phyloP scores from a whole-genome alignment of 2,329 filamentous ascomycete genomes.

The Claviceps quebecensis region DNA sequence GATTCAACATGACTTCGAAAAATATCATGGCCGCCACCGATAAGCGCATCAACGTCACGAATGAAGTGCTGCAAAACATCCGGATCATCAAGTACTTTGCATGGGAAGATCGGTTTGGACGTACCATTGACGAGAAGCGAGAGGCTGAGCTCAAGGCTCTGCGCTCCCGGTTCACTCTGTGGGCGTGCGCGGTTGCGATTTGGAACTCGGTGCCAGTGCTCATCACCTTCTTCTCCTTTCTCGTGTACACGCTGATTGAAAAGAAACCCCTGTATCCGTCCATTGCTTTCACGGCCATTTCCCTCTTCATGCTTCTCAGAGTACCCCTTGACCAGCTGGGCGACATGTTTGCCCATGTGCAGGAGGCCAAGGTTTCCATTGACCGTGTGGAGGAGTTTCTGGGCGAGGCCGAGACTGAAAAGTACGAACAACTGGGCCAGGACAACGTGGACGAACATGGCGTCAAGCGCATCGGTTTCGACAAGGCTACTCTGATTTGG shows the following conservation, averaged over 20 bases:
- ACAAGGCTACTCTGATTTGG: constrained; percentile 79
- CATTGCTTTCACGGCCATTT: constrained; percentile 88
- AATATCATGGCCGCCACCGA: constrained; percentile 86
- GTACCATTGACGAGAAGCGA: constrained; percentile 80
- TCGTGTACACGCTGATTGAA: constrained; percentile 84
- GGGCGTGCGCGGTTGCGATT: constrained; percentile 80
- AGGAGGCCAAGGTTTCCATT: constrained; percentile 92
- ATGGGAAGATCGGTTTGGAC: constrained; percentile 86
- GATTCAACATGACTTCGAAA: constrained; percentile 78
- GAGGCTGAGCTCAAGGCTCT: constrained; percentile 63
- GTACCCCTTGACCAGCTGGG: constrained; percentile 91
- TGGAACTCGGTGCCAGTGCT: constrained; percentile 94
- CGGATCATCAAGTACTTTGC: constrained; percentile 99
- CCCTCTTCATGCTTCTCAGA: constrained; percentile 84
- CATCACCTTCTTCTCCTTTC: constrained; percentile 93
- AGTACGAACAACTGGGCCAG: constrained; percentile 70
- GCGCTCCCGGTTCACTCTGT: constrained; percentile 73
- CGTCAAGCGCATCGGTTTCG: constrained; percentile 68
- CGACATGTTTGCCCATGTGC: constrained; percentile 97
- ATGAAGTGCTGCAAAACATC: constrained; percentile 94
- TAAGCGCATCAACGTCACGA: constrained; percentile 89
- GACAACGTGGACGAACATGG: constrained; percentile 56
- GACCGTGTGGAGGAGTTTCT: constrained; percentile 94
- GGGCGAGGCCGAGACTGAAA: constrained; percentile 86
- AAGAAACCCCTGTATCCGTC: constrained; percentile 82